Base-by-base conservation (phyloP, 192 early-diverging fungal genomes). In the Umbelopsis isabellina region DNA sequence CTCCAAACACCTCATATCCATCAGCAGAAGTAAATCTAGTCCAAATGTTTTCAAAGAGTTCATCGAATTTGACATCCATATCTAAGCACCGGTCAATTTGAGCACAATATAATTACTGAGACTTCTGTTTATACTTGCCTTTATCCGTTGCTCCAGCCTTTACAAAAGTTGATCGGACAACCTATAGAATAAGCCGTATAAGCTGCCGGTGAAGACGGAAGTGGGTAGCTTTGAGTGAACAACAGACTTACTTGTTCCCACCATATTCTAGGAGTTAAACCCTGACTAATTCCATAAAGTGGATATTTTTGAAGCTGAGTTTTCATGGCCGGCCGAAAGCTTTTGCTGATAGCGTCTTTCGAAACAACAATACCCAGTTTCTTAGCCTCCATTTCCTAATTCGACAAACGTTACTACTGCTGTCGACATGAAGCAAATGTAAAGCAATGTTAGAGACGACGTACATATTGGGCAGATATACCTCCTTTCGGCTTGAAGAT, bases 1-100 rank as follows among this genome's bases (percentile, higher is more conserved):
- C 88, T 5, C 74, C 74, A 66, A 79, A 90, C 70, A 90, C 71
- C 2, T 64, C 68, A 74, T 90, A 90, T 11, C 82, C 86, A 27
- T 81, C 70, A 8, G 74, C 71, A 1, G 79, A 80, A 23, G 68
- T 69, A 55, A 90, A 90, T 20, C 76, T 49, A 12, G 81, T 70
- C 44, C 85, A 87, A 1, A 90, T 64, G 21, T 44, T 77, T 22
- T 52, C 27, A 35, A 69, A 83, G 5, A 82, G 44, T 9, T 52
- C 18, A 20, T 45, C 44, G 35, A 80, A 80, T 46, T 77, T 37
- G 2, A 23, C 13, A n/a, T 52, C 51, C 30, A 81, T 13, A 72
- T 70, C 47, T 80, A 52, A 50, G 16, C 18, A 25, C 9, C 16
- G 9, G 16, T 16, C 15, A 20, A 21, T 5, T 49, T 49, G 6